These are phyloP conservation scores for Aspergillus sp. DNA, from an alignment of 2,329 filamentous ascomycete species.

Conservation along the genomic window DNA sequence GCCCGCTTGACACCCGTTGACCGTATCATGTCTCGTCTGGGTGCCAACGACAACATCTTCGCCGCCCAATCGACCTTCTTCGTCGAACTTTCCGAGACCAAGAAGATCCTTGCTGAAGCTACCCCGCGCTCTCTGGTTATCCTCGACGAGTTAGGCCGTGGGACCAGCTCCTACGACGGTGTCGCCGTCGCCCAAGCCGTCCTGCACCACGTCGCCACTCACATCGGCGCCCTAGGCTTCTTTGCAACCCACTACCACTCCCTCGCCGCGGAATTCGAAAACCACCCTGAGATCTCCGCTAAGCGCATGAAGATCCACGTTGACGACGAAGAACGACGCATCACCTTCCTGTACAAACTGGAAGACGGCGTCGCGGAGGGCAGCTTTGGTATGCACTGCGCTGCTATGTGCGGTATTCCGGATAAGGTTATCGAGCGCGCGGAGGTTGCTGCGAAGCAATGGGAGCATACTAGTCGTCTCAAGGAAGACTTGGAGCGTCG, in stretches of 20 bases:
- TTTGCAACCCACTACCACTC: slow-evolving; percentile 98
- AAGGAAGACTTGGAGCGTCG: slow-evolving; percentile 82
- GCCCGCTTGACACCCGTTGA: slow-evolving; percentile 85
- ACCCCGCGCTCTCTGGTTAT: slow-evolving; percentile 93
- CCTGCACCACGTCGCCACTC: slow-evolving; percentile 88
- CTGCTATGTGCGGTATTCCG: slow-evolving; percentile 93
- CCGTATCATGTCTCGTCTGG: slow-evolving; percentile 96
- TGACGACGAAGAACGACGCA: slow-evolving; percentile 71
- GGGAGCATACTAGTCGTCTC: slow-evolving; percentile 89
- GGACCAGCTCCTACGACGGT: slow-evolving; percentile 91
- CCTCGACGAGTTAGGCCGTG: slow-evolving; percentile 89
- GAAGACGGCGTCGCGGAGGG: slow-evolving; percentile 92
- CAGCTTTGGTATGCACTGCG: slow-evolving; percentile 98
- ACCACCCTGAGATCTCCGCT: slow-evolving; percentile 78
- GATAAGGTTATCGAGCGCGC: slow-evolving; percentile 74
- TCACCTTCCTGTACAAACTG: slow-evolving; percentile 95
- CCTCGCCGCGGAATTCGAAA: slow-evolving; percentile 80
- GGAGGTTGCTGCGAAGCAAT: slow-evolving; percentile 79
- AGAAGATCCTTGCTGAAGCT: slow-evolving; percentile 93
- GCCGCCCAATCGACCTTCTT: slow-evolving; percentile 97
- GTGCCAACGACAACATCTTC: slow-evolving; percentile 98
- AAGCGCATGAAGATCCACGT: slow-evolving; percentile 94
- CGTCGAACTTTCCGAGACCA: slow-evolving; percentile 92
- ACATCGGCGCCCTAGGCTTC: slow-evolving; percentile 90
- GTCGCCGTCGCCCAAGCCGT: slow-evolving; percentile 95